Base-by-base conservation (phyloP, 208 protist genomes). In the Naegleria gruberi region DNA sequence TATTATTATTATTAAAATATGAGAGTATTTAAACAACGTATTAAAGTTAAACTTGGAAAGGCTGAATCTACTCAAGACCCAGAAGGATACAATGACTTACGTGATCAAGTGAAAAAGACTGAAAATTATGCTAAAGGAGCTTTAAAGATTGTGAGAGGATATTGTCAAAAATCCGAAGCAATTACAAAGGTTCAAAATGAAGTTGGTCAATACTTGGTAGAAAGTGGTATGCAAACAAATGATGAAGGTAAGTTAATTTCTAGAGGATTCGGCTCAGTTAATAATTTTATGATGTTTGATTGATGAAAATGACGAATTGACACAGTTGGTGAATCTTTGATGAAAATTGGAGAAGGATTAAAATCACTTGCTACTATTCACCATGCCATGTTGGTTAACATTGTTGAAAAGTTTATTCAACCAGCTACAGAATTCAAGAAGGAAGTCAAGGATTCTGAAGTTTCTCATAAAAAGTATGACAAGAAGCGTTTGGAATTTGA, bases 331-430 rank as follows among this genome's bases (percentile, higher is more conserved):
- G 82, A 86, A 37, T 26, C 42, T 17, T 34, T 86, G 19, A 46
- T 86, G 23, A 86, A 86, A 30, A 34, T 86, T 26, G 82, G 82
- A 46, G 82, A 86, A 8, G 82, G 30, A 17, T 46, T 86, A 30
- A 86, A 86, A 42, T 86, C 82, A 37, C 82, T 86, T 3, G 17
- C 41, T 19, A 86, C 82, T 8, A 86, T 86, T 34, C 82, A 86
- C n/a, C 82, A 86, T 86, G 37, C 41, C 82, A 86, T 86, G 82
- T 26, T 46, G 17, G 43, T 86, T 30, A 86, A 86, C n/a, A 86
- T 86, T 40, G 43, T 86, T 10, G 82, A 86, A 47, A 42, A 46
- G 42, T 86, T 46, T 40, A 46, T 86, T 43, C 82, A 86, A 46
- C 82, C 82, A 23, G 34, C 41, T 15, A 86, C 42, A 10, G 19